Percentiles rank a stretch among this genome's conserved stretches.
Conservation (phyloP, 2,329 filamentous ascomycete genomes). For the Penicillium sp. region DNA sequence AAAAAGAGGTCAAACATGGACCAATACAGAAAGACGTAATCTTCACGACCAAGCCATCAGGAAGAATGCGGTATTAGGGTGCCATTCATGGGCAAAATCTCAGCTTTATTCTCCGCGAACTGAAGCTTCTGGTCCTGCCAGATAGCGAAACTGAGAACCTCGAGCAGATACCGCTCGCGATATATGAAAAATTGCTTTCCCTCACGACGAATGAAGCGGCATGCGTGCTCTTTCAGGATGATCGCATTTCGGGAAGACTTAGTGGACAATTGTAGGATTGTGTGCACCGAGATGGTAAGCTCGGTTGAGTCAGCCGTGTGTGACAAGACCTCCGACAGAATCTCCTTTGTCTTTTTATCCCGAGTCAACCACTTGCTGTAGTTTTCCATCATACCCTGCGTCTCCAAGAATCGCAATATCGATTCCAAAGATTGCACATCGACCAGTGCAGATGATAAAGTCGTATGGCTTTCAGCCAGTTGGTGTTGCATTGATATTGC, state of each 20-base stretch:
- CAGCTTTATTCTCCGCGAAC: too few species aligned
- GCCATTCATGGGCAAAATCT: too few species aligned
- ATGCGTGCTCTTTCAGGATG: slow-evolving; percentile 8
- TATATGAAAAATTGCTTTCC: slow-evolving; percentile 16
- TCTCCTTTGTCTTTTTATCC: slow-evolving; percentile 9
- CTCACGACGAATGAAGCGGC: slow-evolving; percentile 10
- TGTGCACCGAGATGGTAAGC: slow-evolving; percentile 13
- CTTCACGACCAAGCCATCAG: too few species aligned
- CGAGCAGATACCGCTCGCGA: slow-evolving; percentile 20
- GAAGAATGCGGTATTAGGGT: too few species aligned
- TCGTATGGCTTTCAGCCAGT: slow-evolving; percentile 7
- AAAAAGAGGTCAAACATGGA: too few species aligned
- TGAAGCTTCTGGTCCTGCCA: slow-evolving; percentile 15
- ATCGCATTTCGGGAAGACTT: not conserved
- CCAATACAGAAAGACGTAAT: too few species aligned
- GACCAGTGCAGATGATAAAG: slow-evolving; percentile 4
- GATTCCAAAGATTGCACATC: slow-evolving; percentile 15
- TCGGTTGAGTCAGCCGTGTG: not conserved
- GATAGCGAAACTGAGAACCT: slow-evolving; percentile 17
- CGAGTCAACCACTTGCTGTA: slow-evolving; percentile 23
- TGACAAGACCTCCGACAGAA: slow-evolving; percentile 4
- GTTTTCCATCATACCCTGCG: slow-evolving; percentile 23
- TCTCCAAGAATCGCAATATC: slow-evolving; percentile 21
- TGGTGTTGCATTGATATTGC: slow-evolving; percentile 16
- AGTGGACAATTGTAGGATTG: slow-evolving; percentile 8